A percentile compares a stretch with the other conserved stretches of the same genome.
phyloP scores from a whole-genome alignment of 2,329 filamentous ascomycete species.

The Didymosphaeria variabile region DNA sequence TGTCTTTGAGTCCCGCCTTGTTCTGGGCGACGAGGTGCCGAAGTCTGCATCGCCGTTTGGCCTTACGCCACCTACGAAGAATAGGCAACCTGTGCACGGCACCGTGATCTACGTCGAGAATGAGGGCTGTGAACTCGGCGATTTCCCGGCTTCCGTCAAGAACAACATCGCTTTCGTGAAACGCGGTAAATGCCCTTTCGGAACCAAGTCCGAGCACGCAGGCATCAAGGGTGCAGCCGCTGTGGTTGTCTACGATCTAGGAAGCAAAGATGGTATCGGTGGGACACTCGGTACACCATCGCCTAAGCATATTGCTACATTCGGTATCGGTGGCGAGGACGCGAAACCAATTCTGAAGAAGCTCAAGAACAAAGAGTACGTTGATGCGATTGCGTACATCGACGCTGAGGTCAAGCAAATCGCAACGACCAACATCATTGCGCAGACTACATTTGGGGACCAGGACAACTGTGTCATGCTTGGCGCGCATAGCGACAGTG shows the following conservation, averaged over 20 bases:
- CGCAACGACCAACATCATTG: slow-evolving; percentile 57
- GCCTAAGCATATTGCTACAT: slow-evolving; percentile 69
- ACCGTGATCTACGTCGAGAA: slow-evolving; percentile 46
- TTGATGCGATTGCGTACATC: slow-evolving; percentile 56
- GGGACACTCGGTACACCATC: slow-evolving; percentile 75
- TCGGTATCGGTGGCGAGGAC: slow-evolving; percentile 71
- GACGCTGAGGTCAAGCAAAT: slow-evolving; percentile 59
- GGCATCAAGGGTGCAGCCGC: slow-evolving; percentile 76
- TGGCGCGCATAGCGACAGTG: slow-evolving; percentile 53
- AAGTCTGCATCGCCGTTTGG: slow-evolving; percentile 48
- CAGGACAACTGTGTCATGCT: slow-evolving; percentile 53
- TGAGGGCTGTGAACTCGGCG: slow-evolving; percentile 51
- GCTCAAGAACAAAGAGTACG: slow-evolving; percentile 60
- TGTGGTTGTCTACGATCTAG: slow-evolving; percentile 80
- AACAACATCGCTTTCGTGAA: slow-evolving; percentile 77
- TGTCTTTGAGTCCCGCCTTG: slow-evolving; percentile 48
- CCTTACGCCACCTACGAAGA: slow-evolving; percentile 47
- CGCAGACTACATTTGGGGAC: slow-evolving; percentile 50
- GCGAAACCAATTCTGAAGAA: slow-evolving; percentile 62
- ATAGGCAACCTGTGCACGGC: slow-evolving; percentile 49
- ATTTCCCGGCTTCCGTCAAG: slow-evolving; percentile 68
- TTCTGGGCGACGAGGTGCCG: slow-evolving; percentile 44
- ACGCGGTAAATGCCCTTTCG: slow-evolving; percentile 77
- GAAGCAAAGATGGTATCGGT: slow-evolving; percentile 63
- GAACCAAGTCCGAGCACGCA: slow-evolving; percentile 74